phyloP scores from a whole-genome alignment of 2,329 filamentous ascomycete genomes.

The Chaetothyriales sp. region DNA sequence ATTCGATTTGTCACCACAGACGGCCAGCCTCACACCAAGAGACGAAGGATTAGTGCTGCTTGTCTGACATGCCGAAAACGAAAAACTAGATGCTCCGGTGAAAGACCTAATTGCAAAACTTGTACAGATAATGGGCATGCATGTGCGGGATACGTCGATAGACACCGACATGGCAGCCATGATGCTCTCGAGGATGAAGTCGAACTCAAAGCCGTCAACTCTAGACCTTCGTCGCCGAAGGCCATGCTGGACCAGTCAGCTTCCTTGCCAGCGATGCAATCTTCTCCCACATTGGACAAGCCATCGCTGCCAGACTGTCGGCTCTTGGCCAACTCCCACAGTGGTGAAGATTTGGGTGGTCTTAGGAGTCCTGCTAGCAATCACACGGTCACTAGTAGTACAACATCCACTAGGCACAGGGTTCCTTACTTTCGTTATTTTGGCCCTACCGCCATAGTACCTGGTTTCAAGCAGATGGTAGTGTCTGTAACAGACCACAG shows the following conservation, averaged over 20 bases:
- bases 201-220: constrained; percentile 7
- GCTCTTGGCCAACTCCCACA: too few relatives aligned
- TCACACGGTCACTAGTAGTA: constrained; percentile 27
- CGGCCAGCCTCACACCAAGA: constrained; percentile 64
- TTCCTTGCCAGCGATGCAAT: too few relatives aligned
- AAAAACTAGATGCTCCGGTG: constrained; percentile 61
- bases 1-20: constrained; percentile 73
- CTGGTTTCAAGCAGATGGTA: constrained; percentile 87
- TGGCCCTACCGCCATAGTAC: constrained; percentile 78
- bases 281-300: too few relatives aligned
- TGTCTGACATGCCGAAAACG: constrained; percentile 60
- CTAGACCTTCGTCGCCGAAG: constrained; percentile 2
- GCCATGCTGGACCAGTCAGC: too few relatives aligned
- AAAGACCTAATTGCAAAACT: constrained; percentile 56
- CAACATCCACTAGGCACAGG: constrained; percentile 35
- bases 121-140: constrained; percentile 56
- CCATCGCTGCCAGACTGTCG: too few relatives aligned
- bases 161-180: constrained; percentile 4
- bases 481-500: constrained; percentile 13
- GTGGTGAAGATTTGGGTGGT: constrained; percentile 1
- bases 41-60: constrained; percentile 63
- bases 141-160: constrained; percentile 52
- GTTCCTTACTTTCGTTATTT: constrained; percentile 88
- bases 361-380: constrained; percentile 22
- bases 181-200: constrained; percentile 7